Conservation (phyloP, 352 stramenopile species). For the Blastocystis sp. region DNA sequence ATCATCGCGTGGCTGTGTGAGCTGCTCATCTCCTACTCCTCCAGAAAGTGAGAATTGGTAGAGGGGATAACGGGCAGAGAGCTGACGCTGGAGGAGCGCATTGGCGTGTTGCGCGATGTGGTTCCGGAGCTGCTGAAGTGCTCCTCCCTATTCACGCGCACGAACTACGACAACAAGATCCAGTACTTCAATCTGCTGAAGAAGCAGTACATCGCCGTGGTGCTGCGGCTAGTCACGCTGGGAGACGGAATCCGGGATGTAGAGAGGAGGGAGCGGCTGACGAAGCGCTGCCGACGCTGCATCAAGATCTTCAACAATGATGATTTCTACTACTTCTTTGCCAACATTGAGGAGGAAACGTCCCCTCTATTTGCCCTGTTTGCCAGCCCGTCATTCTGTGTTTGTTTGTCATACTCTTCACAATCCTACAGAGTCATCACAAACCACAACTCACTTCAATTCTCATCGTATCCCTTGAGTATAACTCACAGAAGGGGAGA, state of each 20-base stretch:
- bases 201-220: conserved; percentile 13
- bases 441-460: too few relatives aligned
- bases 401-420: not conserved
- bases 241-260: not conserved
- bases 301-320: conserved; percentile 52
- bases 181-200: conserved; percentile 1
- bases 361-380: not conserved
- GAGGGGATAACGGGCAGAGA: not conserved
- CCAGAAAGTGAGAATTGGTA: not conserved
- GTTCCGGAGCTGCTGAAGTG: not conserved
- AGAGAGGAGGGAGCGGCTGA: not conserved
- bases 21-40: not conserved
- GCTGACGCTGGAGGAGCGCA: not conserved
- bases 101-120: not conserved
- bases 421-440: too few relatives aligned
- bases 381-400: not conserved
- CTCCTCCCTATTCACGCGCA: conserved; percentile 7
- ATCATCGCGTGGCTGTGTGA: not conserved
- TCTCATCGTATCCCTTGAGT: too few relatives aligned
- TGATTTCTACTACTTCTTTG: conserved; percentile 64
- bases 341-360: conserved; percentile 37
- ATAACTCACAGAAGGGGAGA: not conserved
- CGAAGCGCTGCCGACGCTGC: conserved; percentile 40
- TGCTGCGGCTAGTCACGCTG: not conserved
- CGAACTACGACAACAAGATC: conserved; percentile 41